Evolutionary conservation across 192 early-diverging fungal species (phyloP).

Genomic region (Backusella liffmaniae): DNA sequence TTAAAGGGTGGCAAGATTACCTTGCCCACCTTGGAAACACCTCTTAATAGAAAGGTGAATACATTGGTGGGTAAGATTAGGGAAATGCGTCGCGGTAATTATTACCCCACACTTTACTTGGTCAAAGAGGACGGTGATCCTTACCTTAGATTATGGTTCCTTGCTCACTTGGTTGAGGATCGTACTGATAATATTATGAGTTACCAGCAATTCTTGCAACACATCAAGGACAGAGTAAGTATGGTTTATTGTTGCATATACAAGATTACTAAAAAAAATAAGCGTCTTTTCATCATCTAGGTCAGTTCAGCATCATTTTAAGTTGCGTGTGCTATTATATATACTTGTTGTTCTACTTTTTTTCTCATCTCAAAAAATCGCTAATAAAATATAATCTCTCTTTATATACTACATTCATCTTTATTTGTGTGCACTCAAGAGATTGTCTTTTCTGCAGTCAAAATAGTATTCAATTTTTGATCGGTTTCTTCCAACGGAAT

Average conservation of each 20-base stretch:
- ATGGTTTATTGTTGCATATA: neutral
- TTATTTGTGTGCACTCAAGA: neutral
- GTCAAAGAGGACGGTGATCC: conserved; percentile 93
- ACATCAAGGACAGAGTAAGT: conserved; percentile 71
- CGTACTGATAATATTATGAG: conserved; percentile 76
- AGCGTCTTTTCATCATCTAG: neutral
- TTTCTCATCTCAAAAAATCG: neutral
- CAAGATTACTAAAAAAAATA: neutral
- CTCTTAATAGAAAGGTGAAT: conserved; percentile 70
- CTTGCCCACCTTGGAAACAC: conserved; percentile 65
- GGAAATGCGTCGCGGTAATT: conserved; percentile 64
- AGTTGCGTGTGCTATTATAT: neutral
- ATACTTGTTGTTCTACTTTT: neutral
- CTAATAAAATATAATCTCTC: conserved; percentile 12
- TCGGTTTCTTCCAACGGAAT: conserved; percentile 37
- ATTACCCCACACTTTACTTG: conserved; percentile 76
- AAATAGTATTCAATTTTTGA: conserved; percentile 23
- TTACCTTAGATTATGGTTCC: conserved; percentile 76
- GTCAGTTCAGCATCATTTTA: conserved; percentile 15
- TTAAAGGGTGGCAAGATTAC: conserved; percentile 75
- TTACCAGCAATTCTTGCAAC: conserved; percentile 73
- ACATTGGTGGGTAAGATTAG: conserved; percentile 75
- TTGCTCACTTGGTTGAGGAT: conserved; percentile 91
- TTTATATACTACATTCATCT: neutral
- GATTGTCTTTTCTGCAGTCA: conserved; percentile 20